Evolutionary conservation across 2,329 filamentous ascomycete genomes (phyloP), one percentile per base, ranked within the genome.

Genomic region (Monosporascus sp.): DNA sequence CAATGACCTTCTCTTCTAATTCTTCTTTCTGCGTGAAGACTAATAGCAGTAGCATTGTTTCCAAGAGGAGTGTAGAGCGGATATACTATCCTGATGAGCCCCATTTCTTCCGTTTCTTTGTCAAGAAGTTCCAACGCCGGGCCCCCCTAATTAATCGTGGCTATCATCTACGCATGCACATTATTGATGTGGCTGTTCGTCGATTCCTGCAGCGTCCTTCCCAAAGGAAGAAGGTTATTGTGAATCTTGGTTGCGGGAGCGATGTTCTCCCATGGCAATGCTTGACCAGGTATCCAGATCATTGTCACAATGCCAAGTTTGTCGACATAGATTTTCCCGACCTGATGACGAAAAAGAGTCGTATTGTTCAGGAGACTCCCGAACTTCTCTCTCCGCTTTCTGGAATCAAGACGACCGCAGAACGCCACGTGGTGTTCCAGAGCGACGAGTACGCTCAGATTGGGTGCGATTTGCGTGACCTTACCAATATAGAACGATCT

Each of bases 91-190:
- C 86, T 17, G 63, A 83, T 56, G 84, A 95, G 63, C 82, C 88
- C 27, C 88, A 95, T 67, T 96, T 89, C 74, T 93, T 94, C 61
- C 86, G 88, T 47, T 86, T 90, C 65, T 97, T 97, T 69, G 90
- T 96, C 36, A 85, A 82, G 60, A 95, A 92, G 68, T 88, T 88
- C 60, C 85, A 90, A 69, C 79, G 90, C 55, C 80, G 92, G 47
- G 85, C 90, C n/a, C 91, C 93, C 1, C 76, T 96, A 49, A 94
- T 96, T 65, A 96, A 96, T 68, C 82, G 92, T 46, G 90, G 90
- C 48, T 96, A 96, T 65, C 90, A 90, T 82, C 74, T 97, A 38
- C 84, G 91, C 31, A 87, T 96, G 75, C 86, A 88, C 66, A 86
- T 89, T 17, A 85, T 97, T 54, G 89, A 95, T 65, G 78, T 85